These are phyloP conservation scores for Nannochloropsis granulata DNA, from an alignment of 108 stramenopile species.

Conservation along the genomic window DNA sequence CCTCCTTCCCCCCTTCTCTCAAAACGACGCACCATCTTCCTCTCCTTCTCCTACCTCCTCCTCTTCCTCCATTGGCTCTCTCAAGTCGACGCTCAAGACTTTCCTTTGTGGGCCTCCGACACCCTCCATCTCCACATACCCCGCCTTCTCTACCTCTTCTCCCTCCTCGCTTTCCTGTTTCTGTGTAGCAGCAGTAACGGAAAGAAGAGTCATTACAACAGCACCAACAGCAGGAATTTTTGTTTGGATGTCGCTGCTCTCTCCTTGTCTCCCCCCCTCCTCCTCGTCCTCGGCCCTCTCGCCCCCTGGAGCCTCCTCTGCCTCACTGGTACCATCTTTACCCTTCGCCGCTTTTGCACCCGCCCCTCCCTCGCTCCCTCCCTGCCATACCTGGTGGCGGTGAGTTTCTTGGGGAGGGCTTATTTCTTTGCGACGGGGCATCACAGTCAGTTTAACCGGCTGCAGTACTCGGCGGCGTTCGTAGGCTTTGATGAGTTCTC, in stretches of 20 bases:
- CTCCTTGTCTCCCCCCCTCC: neutral
- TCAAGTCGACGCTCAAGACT: neutral
- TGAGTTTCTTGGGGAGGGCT: neutral
- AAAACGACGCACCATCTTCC: neutral
- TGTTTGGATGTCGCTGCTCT: neutral
- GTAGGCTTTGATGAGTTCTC: constrained; percentile 34
- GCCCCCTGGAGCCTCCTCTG: neutral
- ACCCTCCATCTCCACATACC: neutral
- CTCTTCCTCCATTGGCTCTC: neutral
- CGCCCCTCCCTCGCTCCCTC: neutral
- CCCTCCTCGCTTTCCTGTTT: neutral
- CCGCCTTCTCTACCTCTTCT: neutral
- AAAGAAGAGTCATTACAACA: neutral
- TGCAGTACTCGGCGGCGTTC: constrained; percentile 34
- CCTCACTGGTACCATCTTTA: neutral
- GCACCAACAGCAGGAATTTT: neutral
- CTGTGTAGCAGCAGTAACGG: neutral
- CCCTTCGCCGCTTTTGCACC: neutral
- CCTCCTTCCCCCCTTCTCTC: neutral
- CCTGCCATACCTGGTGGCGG: neutral
- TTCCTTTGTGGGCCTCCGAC: neutral
- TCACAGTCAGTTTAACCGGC: constrained; percentile 32
- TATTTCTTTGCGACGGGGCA: constrained; percentile 37
- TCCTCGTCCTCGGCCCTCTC: neutral
- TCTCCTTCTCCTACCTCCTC: neutral